A percentile compares a stretch with the other conserved stretches of the same genome.
These are phyloP conservation scores for Selaginella moellendorffii DNA, from an alignment of 75 land plant genomes.

Conservation along the genomic window DNA sequence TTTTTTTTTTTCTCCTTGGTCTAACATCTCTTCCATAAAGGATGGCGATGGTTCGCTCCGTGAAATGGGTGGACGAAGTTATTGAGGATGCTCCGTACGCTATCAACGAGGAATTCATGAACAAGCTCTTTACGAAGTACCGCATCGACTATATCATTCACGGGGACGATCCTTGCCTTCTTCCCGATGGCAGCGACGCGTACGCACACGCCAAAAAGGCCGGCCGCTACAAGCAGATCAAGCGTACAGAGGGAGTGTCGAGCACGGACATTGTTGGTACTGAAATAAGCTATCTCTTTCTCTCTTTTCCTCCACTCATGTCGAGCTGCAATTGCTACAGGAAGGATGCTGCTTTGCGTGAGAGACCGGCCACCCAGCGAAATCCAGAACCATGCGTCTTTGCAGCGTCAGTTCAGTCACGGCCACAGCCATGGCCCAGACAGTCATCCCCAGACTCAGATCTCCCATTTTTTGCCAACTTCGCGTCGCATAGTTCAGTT, in stretches of 20 bases:
- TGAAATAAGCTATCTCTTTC: no score
- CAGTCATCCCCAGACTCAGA: constrained; percentile 48
- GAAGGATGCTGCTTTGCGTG: constrained; percentile 93
- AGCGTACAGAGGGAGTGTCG: constrained; percentile 91
- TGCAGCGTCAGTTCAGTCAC: constrained; percentile 93
- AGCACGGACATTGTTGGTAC: constrained; percentile 98
- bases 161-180: constrained; percentile 91
- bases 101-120: constrained; percentile 81
- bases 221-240: constrained; percentile 93
- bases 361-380: constrained; percentile 64
- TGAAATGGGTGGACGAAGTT: constrained; percentile 96
- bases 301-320: not conserved
- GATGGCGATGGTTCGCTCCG: constrained; percentile 72
- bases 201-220: constrained; percentile 89
- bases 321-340: constrained; percentile 17
- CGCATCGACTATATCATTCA: constrained; percentile 87
- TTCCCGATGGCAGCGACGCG: constrained; percentile 94
- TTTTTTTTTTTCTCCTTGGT: not conserved
- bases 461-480: constrained; percentile 90
- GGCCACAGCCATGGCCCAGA: constrained; percentile 60
- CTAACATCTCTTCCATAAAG: constrained; percentile 16
- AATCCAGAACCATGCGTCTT: constrained; percentile 46
- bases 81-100: constrained; percentile 82
- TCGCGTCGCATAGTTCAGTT: constrained; percentile 95
- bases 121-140: constrained; percentile 61